Evolutionary conservation across 108 stramenopile species (phyloP).

Genomic region (Nitzschia sp.): DNA sequence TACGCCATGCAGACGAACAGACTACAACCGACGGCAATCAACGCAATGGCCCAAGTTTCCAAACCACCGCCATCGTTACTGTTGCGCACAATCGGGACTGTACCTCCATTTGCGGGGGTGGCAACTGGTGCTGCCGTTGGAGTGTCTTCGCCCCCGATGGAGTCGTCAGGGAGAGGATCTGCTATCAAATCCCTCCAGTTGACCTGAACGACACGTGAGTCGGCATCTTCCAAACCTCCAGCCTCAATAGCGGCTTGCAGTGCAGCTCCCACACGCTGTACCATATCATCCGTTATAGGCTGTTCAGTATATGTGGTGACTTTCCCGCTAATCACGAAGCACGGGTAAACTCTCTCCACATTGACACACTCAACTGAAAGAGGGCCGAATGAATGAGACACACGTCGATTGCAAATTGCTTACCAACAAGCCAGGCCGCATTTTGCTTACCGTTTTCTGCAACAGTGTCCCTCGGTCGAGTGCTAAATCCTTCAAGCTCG

Average conservation of each 20-base stretch:
- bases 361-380: conserved; percentile 10
- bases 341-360: conserved; percentile 12
- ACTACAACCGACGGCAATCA: conserved; percentile 8
- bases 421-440: background rate
- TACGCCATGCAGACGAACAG: conserved; percentile 11
- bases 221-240: conserved; percentile 1
- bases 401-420: background rate
- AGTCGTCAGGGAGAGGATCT: conserved; percentile 10
- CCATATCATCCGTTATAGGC: background rate
- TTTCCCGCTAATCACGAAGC: conserved; percentile 6
- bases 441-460: conserved; percentile 14
- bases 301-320: conserved; percentile 14
- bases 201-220: conserved; percentile 5
- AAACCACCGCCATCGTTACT: background rate
- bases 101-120: background rate
- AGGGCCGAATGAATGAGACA: background rate
- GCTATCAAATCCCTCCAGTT: conserved; percentile 2
- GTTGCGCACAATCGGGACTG: background rate
- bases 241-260: background rate
- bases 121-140: background rate
- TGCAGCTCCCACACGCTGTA: background rate
- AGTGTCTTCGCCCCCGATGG: background rate
- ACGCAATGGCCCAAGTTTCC: conserved; percentile 6
- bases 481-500: conserved; percentile 11
- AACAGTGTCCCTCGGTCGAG: conserved; percentile 10